Evolutionary conservation across 2,329 filamentous ascomycete species (phyloP).

Genomic region (Ophiosphaerella narmari): DNA sequence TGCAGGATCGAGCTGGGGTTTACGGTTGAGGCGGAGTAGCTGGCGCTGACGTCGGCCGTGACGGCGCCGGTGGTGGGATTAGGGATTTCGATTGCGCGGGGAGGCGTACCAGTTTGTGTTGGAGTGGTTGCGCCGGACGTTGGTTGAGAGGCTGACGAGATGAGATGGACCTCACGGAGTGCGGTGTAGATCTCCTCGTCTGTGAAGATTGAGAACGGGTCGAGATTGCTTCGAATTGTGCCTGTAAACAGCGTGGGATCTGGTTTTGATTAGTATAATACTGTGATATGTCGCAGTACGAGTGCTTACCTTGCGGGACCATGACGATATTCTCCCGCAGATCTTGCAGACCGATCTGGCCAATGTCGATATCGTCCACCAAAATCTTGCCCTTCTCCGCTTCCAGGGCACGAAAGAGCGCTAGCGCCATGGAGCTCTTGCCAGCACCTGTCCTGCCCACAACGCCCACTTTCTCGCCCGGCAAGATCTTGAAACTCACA

Average conservation of each 20-base stretch:
- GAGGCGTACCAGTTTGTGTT: slow-evolving; percentile 20
- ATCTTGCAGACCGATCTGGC: slow-evolving; percentile 87
- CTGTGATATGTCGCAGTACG: neutral
- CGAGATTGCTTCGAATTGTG: slow-evolving; percentile 88
- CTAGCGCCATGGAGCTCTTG: slow-evolving; percentile 92
- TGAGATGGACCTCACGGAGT: slow-evolving; percentile 85
- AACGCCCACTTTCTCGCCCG: slow-evolving; percentile 91
- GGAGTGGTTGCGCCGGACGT: slow-evolving; percentile 34
- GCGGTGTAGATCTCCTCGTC: slow-evolving; percentile 90
- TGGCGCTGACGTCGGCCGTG: slow-evolving; percentile 31
- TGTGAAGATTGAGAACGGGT: slow-evolving; percentile 86
- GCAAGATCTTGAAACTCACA: slow-evolving; percentile 82
- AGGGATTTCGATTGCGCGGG: slow-evolving; percentile 36
- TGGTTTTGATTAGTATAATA: slow-evolving; percentile 22
- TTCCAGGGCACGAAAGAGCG: slow-evolving; percentile 91
- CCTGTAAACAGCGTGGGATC: slow-evolving; percentile 94
- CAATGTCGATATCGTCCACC: slow-evolving; percentile 90
- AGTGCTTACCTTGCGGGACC: slow-evolving; percentile 71
- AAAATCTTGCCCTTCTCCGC: slow-evolving; percentile 87
- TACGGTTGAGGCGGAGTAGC: slow-evolving; percentile 35
- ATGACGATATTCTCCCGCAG: slow-evolving; percentile 94
- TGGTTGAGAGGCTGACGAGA: slow-evolving; percentile 55
- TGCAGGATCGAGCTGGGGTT: slow-evolving; percentile 40
- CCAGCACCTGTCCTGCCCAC: slow-evolving; percentile 94
- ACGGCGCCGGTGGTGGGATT: slow-evolving; percentile 35